Base-by-base conservation (phyloP, 345 rosid genomes). In the Schrenkiella parvula region DNA sequence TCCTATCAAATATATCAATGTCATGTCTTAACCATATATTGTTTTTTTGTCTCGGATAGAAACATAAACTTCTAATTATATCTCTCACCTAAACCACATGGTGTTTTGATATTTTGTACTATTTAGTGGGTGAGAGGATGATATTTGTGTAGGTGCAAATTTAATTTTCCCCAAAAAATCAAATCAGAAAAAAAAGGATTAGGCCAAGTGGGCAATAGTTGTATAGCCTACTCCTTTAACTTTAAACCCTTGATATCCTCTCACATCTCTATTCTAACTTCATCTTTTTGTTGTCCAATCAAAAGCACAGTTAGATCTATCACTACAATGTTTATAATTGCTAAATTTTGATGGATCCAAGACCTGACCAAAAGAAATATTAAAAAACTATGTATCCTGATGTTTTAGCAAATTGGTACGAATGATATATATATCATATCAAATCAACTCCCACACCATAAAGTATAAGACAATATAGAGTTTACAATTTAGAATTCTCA, bases 1-100 rank as follows among this genome's bases (percentile, higher is more conserved):
- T 48, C 42, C 68, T 68, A 50, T 67, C 72, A 46, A 51, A 74
- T 74, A 66, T 67, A 59, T 74, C 68, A 74, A 46, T 51, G 78
- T 66, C 73, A 59, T 50, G 63, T 51, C 63, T 41, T 35, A 50
- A 32, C 78, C 38, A 74, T 51, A 58, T 58, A 59, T 67, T 74
- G 37, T 55, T 42, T 29, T 62, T 58, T 59, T 54, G 62, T 59
- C 39, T 31, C 46, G 32, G 55, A 51, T 67, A 51, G 68, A 58
- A 74, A 66, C 55, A 66, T 74, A 50, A 39, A 50, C 73, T 58
- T 74, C 73, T 66, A 58, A 74, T 74, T 74, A 39, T 22, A 66
- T 58, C 17, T 19, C 34, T 58, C 35, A 59, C 42, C 64, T 75
- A 51, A 75, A 51, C 63, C 68, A 68, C 73, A 57, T 59, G 31